Conservation (phyloP, 257 asterid genomes). For the Sherardia arvensis region DNA sequence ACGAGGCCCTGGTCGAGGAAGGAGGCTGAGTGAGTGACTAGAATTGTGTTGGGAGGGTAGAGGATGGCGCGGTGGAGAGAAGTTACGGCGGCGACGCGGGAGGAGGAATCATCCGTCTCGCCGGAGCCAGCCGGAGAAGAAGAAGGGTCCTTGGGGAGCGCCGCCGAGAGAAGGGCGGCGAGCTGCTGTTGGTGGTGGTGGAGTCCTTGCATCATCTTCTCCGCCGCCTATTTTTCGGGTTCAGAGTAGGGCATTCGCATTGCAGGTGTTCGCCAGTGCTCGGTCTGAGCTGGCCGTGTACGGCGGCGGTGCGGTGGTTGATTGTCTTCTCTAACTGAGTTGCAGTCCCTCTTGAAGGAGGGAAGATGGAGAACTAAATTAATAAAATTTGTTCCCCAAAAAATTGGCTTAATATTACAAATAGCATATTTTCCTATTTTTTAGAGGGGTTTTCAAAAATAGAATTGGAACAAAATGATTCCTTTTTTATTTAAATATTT, state of each 20-base stretch:
- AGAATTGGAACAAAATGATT: too few relatives aligned
- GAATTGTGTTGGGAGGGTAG: slow-evolving; percentile 75
- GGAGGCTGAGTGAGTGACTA: slow-evolving; percentile 83
- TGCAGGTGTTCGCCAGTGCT: too few relatives aligned
- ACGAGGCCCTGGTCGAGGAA: slow-evolving; percentile 79
- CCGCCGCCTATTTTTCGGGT: background rate
- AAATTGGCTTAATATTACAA: too few relatives aligned
- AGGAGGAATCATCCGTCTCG: slow-evolving; percentile 38
- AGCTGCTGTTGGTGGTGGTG: slow-evolving; percentile 96
- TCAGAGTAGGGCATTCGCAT: slow-evolving; percentile 8
- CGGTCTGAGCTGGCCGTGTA: too few relatives aligned
- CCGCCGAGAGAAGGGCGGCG: slow-evolving; percentile 89
- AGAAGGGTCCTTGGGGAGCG: slow-evolving; percentile 59
- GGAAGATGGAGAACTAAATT: background rate
- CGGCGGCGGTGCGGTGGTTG: background rate
- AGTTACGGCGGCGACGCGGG: slow-evolving; percentile 68
- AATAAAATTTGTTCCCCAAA: too few relatives aligned
- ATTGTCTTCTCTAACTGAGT: background rate
- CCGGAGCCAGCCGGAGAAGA: slow-evolving; percentile 30
- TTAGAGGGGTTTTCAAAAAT: too few relatives aligned
- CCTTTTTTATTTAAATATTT: too few relatives aligned
- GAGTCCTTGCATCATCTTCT: slow-evolving; percentile 79
- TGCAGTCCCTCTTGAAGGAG: background rate
- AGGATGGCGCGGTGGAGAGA: slow-evolving; percentile 83
- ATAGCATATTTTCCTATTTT: too few relatives aligned